These are phyloP conservation scores for Elsinoe arachidis DNA, from an alignment of 2,329 filamentous ascomycete species.

Conservation along the genomic window DNA sequence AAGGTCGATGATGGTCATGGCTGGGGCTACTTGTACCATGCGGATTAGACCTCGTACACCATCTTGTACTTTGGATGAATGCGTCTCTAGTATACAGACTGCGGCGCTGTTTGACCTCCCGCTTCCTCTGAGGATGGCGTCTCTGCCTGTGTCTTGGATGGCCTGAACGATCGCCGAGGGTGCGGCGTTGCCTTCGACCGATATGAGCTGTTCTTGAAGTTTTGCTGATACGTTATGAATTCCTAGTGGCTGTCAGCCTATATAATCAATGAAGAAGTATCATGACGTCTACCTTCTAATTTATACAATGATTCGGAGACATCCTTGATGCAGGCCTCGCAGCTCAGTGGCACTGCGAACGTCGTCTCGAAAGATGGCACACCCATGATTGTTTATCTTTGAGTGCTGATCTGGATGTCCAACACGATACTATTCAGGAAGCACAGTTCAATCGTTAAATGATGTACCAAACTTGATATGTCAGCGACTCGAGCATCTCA, in stretches of 20 bases:
- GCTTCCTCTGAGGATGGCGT: slow-evolving; percentile 87
- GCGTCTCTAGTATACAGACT: slow-evolving; percentile 92
- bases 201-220: slow-evolving; percentile 72
- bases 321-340: slow-evolving; percentile 78
- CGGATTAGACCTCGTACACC: slow-evolving; percentile 78
- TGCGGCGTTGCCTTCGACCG: slow-evolving; percentile 79
- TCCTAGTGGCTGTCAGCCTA: slow-evolving; percentile 40
- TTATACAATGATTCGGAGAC: slow-evolving; percentile 71
- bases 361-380: slow-evolving; percentile 58
- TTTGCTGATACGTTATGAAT: slow-evolving; percentile 76
- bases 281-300: slow-evolving; percentile 48
- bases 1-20: slow-evolving; percentile 75
- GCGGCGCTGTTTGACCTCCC: slow-evolving; percentile 84
- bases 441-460: not conserved
- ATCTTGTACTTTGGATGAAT: slow-evolving; percentile 50
- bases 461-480: not conserved
- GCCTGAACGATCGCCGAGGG: slow-evolving; percentile 83
- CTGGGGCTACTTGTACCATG: slow-evolving; percentile 82
- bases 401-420: not conserved
- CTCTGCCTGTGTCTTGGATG: slow-evolving; percentile 81
- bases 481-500: not conserved
- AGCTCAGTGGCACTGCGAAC: slow-evolving; percentile 90
- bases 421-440: not conserved
- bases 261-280: not conserved
- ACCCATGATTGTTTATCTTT: not conserved